Evolutionary conservation across 305 asterid species (phyloP), one percentile per base, ranked within the genome.

Genomic region (Vinca major): DNA sequence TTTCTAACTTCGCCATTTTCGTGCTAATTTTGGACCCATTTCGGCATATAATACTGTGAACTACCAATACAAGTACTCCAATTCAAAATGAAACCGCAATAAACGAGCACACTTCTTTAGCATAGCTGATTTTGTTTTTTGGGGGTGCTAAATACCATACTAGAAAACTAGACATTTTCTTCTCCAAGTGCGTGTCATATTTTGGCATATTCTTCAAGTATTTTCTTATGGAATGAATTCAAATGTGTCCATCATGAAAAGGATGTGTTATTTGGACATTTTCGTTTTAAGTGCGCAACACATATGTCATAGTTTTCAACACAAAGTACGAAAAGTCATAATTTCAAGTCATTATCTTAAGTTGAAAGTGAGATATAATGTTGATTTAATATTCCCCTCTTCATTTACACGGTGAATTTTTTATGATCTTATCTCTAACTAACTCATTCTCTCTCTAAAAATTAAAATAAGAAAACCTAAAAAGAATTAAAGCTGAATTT

Each of bases 401-500:
- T 48, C 8, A 48, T 48, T 16, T 48, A 12, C n/a, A 12, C 52
- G n/a, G n/a, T 48, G 4, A 48, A 48, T 48, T 10, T 16, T 10
- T 48, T 26, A 11, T 48, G 52, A 48, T 48, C n/a, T 2, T 16
- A 2, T 5, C 54, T 3, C 7, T 0, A 14, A 50, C 12, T 3
- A 19, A 14, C 20, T 0, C 33, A 26, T 16, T 3, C 19, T 50
- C 54, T 14, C 5, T 16, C 33, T 26, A 69, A 33, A 7, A 40
- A 11, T 14, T 2, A 20, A 70, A 43, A 47, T n/a, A 11, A 13
- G 1, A 26, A 26, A 26, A 0, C 33, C 33, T 26, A 26, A 26
- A 26, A 26, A 26, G 33, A 26, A 26, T 26, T 26, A 26, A 47
- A 50, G 41, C 50, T 62, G 62, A 70, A 70, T 67, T 62, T 51